Conservation (phyloP, 257 asterid genomes). For the Solanum megistacrolobum region DNA sequence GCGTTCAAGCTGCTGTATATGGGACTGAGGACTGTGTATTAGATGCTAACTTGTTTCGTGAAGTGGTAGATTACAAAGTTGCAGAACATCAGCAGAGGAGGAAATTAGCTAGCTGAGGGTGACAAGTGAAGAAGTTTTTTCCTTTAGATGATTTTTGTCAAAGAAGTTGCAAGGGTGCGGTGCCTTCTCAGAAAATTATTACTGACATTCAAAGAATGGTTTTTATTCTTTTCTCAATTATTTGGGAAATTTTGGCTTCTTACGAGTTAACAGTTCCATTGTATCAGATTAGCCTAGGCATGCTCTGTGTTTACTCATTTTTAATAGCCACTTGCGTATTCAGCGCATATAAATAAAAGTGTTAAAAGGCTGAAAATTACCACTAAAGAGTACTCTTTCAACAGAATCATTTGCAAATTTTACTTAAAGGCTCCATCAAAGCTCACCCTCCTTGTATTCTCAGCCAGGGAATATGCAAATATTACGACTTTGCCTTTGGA, state of each 20-base stretch:
- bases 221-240: neutral
- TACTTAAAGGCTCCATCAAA: neutral
- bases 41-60: slow-evolving; percentile 62
- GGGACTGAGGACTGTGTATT: slow-evolving; percentile 72
- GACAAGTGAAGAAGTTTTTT: neutral
- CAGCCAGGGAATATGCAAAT: neutral
- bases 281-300: neutral
- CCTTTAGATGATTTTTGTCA: neutral
- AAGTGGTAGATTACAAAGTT: slow-evolving; percentile 81
- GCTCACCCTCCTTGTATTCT: neutral
- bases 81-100: slow-evolving; percentile 94
- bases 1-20: slow-evolving; percentile 93
- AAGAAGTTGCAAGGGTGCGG: neutral
- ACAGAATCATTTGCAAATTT: neutral
- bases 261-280: neutral
- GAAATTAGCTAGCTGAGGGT: slow-evolving; percentile 28
- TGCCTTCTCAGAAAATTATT: neutral
- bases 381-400: neutral
- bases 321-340: neutral
- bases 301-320: neutral
- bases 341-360: neutral
- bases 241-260: slow-evolving; percentile 6
- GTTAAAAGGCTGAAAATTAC: neutral
- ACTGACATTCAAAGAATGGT: neutral
- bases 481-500: neutral